Evolutionary conservation across 345 rosid species (phyloP).

Genomic region (Syzygium grande): DNA sequence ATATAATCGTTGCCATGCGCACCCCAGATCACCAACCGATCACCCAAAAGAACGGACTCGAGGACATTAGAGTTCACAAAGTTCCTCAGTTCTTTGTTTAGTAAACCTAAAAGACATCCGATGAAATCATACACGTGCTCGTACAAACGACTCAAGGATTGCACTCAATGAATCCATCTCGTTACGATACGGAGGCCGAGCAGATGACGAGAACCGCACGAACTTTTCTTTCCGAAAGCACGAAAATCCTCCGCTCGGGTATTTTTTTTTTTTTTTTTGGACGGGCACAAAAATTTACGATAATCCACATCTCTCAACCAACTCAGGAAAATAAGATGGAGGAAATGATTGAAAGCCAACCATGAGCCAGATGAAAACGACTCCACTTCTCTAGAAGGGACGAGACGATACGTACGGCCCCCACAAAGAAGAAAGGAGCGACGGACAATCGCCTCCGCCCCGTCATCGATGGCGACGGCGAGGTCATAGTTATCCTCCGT

Average conservation of each 20-base stretch:
- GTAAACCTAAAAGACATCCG: not conserved
- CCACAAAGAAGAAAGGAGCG: too few relatives aligned
- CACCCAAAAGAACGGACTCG: not conserved
- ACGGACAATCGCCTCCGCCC: too few relatives aligned
- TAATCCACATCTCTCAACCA: not conserved
- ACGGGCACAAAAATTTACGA: not conserved
- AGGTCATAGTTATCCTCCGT: too few relatives aligned
- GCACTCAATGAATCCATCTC: not conserved
- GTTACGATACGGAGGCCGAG: not conserved
- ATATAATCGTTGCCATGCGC: too few relatives aligned
- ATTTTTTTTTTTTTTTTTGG: not conserved
- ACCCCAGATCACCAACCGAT: fast-evolving
- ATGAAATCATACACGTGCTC: fast-evolving
- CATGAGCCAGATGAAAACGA: not conserved
- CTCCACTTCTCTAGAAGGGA: too few relatives aligned
- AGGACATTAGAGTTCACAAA: not conserved
- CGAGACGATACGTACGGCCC: too few relatives aligned
- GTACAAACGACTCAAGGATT: not conserved
- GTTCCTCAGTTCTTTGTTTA: too few relatives aligned
- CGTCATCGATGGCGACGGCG: too few relatives aligned
- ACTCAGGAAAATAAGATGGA: fast-evolving
- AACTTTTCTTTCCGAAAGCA: not conserved
- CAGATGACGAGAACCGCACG: not conserved
- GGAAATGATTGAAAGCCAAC: not conserved
- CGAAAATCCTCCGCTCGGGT: too few relatives aligned